Percentiles rank a stretch among this genome's conserved stretches.
Evolutionary conservation across 805 yeast genomes (phyloP).

Genomic region (Candida qinlingensis): DNA sequence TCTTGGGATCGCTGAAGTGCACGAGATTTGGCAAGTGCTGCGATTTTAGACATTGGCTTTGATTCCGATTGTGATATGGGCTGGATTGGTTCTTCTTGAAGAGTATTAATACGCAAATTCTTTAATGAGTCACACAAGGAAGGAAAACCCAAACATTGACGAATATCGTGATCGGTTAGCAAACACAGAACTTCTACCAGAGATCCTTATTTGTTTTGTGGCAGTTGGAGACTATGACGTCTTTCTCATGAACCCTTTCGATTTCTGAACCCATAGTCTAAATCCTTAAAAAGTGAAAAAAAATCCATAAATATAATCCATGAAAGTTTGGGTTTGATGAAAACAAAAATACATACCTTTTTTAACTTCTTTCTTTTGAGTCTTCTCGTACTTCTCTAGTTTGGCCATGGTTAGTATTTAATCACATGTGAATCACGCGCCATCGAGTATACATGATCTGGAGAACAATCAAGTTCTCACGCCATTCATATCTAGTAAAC

Average conservation of each 20-base stretch:
- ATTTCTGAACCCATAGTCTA: too few relatives aligned
- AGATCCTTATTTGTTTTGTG: too few relatives aligned
- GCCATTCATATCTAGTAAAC: too few relatives aligned
- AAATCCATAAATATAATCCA: not conserved
- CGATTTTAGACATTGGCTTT: conserved; percentile 18
- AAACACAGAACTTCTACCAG: too few relatives aligned
- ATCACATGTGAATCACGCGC: not conserved
- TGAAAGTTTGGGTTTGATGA: not conserved
- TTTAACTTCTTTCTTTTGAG: conserved; percentile 9
- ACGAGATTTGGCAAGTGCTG: conserved; percentile 21
- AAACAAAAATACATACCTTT: conserved; percentile 39
- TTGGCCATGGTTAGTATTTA: not conserved
- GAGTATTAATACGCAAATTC: conserved; percentile 7
- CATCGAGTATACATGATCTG: too few relatives aligned
- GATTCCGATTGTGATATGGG: not conserved
- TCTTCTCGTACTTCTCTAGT: not conserved
- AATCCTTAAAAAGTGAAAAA: not conserved
- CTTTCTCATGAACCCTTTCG: too few relatives aligned
- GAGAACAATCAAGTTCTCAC: too few relatives aligned
- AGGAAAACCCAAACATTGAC: not conserved
- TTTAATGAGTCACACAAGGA: too few relatives aligned
- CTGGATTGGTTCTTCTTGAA: not conserved
- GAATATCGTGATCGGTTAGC: not conserved
- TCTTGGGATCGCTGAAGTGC: conserved; percentile 11
- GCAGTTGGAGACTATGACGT: too few relatives aligned